Evolutionary conservation across 1,284 basidiomycete species (phyloP), one percentile per base, ranked within the genome.

Genomic region (Sporisorium exsertum): DNA sequence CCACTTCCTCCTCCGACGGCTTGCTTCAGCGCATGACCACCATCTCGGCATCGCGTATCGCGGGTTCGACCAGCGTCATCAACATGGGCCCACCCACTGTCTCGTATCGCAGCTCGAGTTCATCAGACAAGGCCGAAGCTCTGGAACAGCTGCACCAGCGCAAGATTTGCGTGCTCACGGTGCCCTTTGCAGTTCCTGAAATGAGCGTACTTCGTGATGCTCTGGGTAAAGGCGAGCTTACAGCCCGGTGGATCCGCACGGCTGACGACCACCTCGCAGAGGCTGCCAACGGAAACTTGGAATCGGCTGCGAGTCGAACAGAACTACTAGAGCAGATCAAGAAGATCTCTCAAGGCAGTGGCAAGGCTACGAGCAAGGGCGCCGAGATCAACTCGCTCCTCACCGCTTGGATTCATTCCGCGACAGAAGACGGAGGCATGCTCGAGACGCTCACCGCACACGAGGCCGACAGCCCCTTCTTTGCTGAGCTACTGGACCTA

Each of bases 161-260:
- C 53, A 54, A 68, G 37, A 26, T 58, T 3, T 72, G 68, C 52
- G 62, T 72, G 22, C 70, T 77, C 16, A 46, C 69, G 0, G 20
- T 77, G 20, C 66, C 74, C 2, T 77, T 77, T 27, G 57, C 53
- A 9, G 69, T 65, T 5, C 74, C 74, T 5, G 65, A 72, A 35
- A 32, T 27, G 46, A 77, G 74, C 46, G 70, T 77, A 32, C 70
- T 77, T 7, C 65, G 65, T 26, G 65, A 77, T 40, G 74, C 69
- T 9, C 55, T 77, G 5, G 74, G 74, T 62, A 77, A 77, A 50
- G 69, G 74, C 7, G 62, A 77, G 27, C 57, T 77, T 42, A 77
- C 69, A 7, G 52, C 61, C 18, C 40, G 52, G 37, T 77, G 74
- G 74, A 58, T 69, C 1, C 63, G 35, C 18, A 52, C 37, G 12